phyloP scores from a whole-genome alignment of 495 filamentous ascomycete species.

The Bryoglossum gracile region DNA sequence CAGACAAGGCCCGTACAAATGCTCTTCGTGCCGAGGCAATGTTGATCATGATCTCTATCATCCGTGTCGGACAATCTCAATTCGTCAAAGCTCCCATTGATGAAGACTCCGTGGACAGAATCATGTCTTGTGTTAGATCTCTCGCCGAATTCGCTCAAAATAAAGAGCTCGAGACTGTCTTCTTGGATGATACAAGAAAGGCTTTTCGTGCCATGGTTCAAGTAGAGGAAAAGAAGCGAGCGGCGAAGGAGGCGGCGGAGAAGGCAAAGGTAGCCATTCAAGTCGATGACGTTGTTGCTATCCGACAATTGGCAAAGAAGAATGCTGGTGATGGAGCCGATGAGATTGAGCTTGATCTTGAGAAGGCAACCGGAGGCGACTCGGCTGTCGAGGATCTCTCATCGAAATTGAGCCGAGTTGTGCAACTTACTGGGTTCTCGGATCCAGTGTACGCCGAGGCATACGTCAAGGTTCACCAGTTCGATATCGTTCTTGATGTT shows the following conservation, averaged over 20 bases:
- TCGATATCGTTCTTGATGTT: constrained; percentile 97
- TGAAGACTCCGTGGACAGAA: constrained; percentile 93
- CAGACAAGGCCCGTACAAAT: constrained; percentile 81
- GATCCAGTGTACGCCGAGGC: constrained; percentile 98
- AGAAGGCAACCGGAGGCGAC: constrained; percentile 91
- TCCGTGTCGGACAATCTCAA: constrained; percentile 88
- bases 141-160: constrained; percentile 84
- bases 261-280: constrained; percentile 92
- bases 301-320: constrained; percentile 92
- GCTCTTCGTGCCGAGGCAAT: constrained; percentile 94
- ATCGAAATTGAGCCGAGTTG: constrained; percentile 91
- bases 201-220: constrained; percentile 98
- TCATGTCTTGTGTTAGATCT: constrained; percentile 93
- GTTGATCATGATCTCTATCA: constrained; percentile 99
- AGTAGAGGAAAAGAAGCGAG: constrained; percentile 94
- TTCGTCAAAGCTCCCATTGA: constrained; percentile 97
- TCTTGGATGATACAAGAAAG: constrained; percentile 91
- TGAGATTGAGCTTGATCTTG: constrained; percentile 82
- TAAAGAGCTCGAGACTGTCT: constrained; percentile 85
- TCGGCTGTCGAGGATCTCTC: constrained; percentile 74
- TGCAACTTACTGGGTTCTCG: constrained; percentile 97
- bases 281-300: constrained; percentile 88
- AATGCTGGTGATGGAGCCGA: constrained; percentile 75
- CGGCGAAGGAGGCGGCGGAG: constrained; percentile 80
- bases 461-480: constrained; percentile 97